These are phyloP conservation scores for Scleromitrula shiraiana DNA, from an alignment of 2,329 filamentous ascomycete species.

Conservation along the genomic window DNA sequence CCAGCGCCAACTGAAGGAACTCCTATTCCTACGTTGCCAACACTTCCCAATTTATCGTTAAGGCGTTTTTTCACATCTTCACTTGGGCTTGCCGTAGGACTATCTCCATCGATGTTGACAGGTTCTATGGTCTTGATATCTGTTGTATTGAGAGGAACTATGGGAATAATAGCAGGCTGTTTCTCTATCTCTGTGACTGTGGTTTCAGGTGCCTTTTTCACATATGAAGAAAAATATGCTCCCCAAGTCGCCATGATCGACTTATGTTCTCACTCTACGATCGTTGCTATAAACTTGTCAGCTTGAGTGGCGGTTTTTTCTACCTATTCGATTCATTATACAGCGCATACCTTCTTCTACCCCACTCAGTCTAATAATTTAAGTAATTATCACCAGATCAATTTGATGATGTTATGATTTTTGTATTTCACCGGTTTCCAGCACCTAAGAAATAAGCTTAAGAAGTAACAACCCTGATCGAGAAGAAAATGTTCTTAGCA, in stretches of 20 bases:
- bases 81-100: background rate
- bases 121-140: background rate
- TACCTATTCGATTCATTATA: too few species aligned
- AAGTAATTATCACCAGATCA: background rate
- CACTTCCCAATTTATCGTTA: constrained; percentile 2
- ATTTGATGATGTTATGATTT: background rate
- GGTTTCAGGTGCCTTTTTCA: constrained; percentile 13
- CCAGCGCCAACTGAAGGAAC: background rate
- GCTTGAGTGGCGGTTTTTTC: too few species aligned
- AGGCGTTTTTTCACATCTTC: background rate
- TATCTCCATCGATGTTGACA: background rate
- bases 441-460: constrained; percentile 1
- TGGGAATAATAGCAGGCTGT: background rate
- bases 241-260: constrained; percentile 18
- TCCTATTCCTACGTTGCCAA: constrained; percentile 4
- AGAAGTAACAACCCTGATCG: background rate
- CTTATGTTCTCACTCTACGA: background rate
- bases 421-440: background rate
- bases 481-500: background rate
- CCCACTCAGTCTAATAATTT: background rate
- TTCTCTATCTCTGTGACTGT: background rate
- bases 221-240: constrained; percentile 16
- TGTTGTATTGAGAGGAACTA: background rate
- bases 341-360: too few species aligned
- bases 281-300: background rate